Evolutionary conservation across 768 basidiomycete genomes (phyloP).

Genomic region (Gymnopilus junonius): DNA sequence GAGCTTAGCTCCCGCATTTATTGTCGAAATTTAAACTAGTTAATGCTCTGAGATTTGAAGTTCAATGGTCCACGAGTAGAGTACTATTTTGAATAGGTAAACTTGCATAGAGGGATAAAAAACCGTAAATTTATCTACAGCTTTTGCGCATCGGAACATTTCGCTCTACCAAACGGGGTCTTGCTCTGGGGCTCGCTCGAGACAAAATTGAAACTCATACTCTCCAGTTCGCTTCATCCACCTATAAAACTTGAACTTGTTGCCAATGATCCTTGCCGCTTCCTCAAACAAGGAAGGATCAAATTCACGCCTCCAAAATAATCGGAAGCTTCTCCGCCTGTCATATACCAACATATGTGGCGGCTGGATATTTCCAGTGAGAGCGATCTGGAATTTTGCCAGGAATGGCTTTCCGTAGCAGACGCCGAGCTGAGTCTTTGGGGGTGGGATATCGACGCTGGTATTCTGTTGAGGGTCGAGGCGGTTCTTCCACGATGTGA

Average conservation of each 20-base stretch:
- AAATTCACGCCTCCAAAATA: conserved; percentile 24
- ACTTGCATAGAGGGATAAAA: no score
- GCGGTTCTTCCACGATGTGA: conserved; percentile 20
- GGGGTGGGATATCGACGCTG: background rate
- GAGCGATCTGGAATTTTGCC: conserved; percentile 40
- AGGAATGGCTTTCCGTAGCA: conserved; percentile 41
- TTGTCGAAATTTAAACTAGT: no score
- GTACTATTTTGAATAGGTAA: no score
- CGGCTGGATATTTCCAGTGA: conserved; percentile 20
- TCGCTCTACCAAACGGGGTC: conserved; percentile 21
- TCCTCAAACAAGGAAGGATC: conserved; percentile 12
- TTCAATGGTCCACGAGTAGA: no score
- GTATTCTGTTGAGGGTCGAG: conserved; percentile 22
- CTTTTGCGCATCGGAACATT: no score
- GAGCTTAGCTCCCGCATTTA: no score
- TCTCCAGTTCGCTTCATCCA: conserved; percentile 21
- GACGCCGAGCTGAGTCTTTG: conserved; percentile 29
- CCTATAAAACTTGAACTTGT: conserved; percentile 21
- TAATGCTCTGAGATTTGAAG: no score
- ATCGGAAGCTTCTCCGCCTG: conserved; percentile 41
- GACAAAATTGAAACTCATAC: conserved; percentile 20
- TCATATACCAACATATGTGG: conserved; percentile 42
- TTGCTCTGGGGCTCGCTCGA: conserved; percentile 19
- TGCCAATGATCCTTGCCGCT: conserved; percentile 13
- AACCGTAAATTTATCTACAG: no score